phyloP scores from a whole-genome alignment of 1,284 basidiomycete genomes.

The Ceratobasidium sp. region DNA sequence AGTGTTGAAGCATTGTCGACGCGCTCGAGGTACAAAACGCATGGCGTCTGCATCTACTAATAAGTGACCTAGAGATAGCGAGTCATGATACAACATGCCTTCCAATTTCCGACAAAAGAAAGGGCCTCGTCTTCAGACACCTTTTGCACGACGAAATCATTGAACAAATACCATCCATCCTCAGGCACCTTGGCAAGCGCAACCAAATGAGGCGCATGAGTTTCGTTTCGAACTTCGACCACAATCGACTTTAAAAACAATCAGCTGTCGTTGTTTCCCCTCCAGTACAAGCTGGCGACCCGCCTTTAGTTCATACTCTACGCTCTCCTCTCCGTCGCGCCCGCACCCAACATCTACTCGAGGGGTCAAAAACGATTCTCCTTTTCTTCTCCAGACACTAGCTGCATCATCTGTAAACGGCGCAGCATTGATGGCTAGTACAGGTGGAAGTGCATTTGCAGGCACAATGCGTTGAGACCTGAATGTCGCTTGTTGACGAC shows the following conservation, averaged over 20 bases:
- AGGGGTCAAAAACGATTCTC: slow-evolving; percentile 62
- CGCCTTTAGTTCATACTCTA: slow-evolving; percentile 77
- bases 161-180: slow-evolving; percentile 87
- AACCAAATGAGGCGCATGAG: slow-evolving; percentile 85
- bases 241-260: slow-evolving; percentile 68
- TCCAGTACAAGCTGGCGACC: slow-evolving; percentile 46
- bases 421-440: slow-evolving; percentile 89
- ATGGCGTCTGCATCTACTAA: slow-evolving; percentile 68
- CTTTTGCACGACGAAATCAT: slow-evolving; percentile 92
- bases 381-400: slow-evolving; percentile 44
- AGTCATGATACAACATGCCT: slow-evolving; percentile 59
- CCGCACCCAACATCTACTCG: slow-evolving; percentile 54
- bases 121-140: slow-evolving; percentile 87
- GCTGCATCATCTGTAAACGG: slow-evolving; percentile 78
- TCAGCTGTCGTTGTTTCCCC: slow-evolving; percentile 3
- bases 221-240: slow-evolving; percentile 81
- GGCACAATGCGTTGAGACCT: slow-evolving; percentile 75
- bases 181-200: slow-evolving; percentile 72
- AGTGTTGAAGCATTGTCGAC: slow-evolving; percentile 66
- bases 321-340: slow-evolving; percentile 62
- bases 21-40: slow-evolving; percentile 87
- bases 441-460: slow-evolving; percentile 73
- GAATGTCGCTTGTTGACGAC: slow-evolving; percentile 79
- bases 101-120: slow-evolving; percentile 89
- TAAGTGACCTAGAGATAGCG: background rate